phyloP scores from a whole-genome alignment of 495 filamentous ascomycete species.

The Cenococcum geophilum region DNA sequence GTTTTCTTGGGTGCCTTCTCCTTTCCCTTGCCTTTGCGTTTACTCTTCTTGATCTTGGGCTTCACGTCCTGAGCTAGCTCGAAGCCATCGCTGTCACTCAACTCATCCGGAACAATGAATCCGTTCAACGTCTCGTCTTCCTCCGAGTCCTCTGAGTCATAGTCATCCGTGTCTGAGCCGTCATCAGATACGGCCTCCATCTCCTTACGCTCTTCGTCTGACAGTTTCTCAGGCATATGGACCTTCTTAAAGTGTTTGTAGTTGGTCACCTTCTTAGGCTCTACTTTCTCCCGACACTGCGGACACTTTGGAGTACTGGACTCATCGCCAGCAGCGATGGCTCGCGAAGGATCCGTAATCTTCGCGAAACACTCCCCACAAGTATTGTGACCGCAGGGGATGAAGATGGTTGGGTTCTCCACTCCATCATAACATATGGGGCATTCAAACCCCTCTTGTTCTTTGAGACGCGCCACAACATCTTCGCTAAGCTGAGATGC shows the following conservation, averaged over 20 bases:
- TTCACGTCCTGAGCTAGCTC: constrained; percentile 29
- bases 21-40: constrained; percentile 39
- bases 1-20: constrained; percentile 44
- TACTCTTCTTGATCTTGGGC: constrained; percentile 33
- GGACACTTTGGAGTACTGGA: constrained; percentile 60
- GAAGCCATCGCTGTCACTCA: constrained; percentile 40
- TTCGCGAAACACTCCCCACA: constrained; percentile 75
- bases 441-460: constrained; percentile 51
- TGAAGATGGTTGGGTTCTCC: constrained; percentile 68
- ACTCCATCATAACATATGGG: constrained; percentile 76
- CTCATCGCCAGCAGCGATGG: constrained; percentile 54
- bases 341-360: constrained; percentile 56
- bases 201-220: constrained; percentile 35
- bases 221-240: constrained; percentile 49
- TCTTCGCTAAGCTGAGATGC: constrained; percentile 55
- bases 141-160: constrained; percentile 33
- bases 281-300: constrained; percentile 61
- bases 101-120: constrained; percentile 44
- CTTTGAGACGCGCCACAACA: constrained; percentile 63
- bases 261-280: constrained; percentile 64
- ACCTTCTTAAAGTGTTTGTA: constrained; percentile 67
- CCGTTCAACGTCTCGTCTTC: constrained; percentile 32
- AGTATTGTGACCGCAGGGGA: constrained; percentile 78
- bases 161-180: constrained; percentile 26
- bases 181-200: constrained; percentile 32